These are phyloP conservation scores for Phialemonium atrogriseum DNA, from an alignment of 2,329 filamentous ascomycete genomes.

Conservation along the genomic window DNA sequence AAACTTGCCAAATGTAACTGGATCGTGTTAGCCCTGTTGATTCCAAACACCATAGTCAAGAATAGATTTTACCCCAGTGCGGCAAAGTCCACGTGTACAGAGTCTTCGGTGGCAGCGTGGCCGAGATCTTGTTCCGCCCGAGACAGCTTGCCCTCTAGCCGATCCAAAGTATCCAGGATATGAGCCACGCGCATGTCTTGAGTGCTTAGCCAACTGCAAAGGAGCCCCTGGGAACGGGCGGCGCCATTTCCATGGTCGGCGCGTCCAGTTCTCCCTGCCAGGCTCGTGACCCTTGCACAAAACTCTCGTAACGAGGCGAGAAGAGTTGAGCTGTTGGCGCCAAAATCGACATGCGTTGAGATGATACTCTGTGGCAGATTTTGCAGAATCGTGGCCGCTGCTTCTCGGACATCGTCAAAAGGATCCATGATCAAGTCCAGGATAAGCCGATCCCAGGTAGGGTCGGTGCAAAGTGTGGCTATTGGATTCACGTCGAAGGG, in stretches of 20 bases:
- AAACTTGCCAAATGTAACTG: constrained; percentile 46
- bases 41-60: too few relatives aligned
- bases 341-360: constrained; percentile 10
- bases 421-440: constrained; percentile 79
- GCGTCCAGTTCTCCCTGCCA: constrained; percentile 64
- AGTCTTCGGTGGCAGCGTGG: constrained; percentile 55
- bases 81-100: constrained; percentile 63
- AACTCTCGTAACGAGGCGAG: constrained; percentile 35
- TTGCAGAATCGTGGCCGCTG: constrained; percentile 42
- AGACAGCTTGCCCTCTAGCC: constrained; percentile 56
- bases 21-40: neutral
- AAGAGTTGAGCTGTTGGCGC: constrained; percentile 9
- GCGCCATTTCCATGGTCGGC: constrained; percentile 91
- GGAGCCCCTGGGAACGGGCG: constrained; percentile 64
- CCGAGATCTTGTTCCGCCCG: constrained; percentile 59
- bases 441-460: constrained; percentile 52
- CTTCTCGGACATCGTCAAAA: constrained; percentile 80
- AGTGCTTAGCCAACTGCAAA: constrained; percentile 49
- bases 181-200: constrained; percentile 38
- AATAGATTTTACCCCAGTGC: constrained; percentile 43
- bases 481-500: constrained; percentile 15
- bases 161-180: constrained; percentile 47
- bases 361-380: constrained; percentile 34
- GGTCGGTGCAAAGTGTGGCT: constrained; percentile 26
- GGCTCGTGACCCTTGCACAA: constrained; percentile 41